phyloP scores from a whole-genome alignment of 257 asterid species.

The Solanum bulbocastanum region DNA sequence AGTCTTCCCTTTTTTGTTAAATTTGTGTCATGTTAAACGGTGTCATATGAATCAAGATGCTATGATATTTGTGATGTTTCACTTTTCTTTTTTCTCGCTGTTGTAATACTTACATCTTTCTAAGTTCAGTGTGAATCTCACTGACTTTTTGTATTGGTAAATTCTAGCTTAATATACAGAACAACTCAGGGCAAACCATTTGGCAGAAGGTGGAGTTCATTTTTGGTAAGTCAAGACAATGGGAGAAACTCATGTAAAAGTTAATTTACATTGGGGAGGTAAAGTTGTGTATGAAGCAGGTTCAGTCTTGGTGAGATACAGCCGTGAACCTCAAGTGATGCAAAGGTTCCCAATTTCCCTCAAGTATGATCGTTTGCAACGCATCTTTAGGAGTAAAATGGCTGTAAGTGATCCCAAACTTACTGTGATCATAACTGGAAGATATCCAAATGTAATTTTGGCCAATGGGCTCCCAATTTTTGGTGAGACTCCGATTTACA shows the following conservation, averaged over 20 bases:
- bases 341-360: neutral
- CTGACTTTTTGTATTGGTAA: conserved; percentile 7
- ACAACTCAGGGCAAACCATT: conserved; percentile 59
- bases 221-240: conserved; percentile 45
- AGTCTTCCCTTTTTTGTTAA: no score
- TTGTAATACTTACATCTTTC: neutral
- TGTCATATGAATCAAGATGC: no score
- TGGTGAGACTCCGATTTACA: neutral
- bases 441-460: neutral
- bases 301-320: neutral
- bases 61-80: no score
- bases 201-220: conserved; percentile 84
- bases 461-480: neutral
- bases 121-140: neutral
- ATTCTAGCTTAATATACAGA: conserved; percentile 81
- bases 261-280: neutral
- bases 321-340: neutral
- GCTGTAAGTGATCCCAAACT: neutral
- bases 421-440: no score
- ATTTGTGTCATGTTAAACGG: no score
- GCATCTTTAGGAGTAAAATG: neutral
- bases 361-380: neutral
- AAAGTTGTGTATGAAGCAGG: neutral
- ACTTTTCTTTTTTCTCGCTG: neutral
- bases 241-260: neutral